Evolutionary conservation across 23 red algal genomes (phyloP).

Genomic region (Pyropia yezoensis): DNA sequence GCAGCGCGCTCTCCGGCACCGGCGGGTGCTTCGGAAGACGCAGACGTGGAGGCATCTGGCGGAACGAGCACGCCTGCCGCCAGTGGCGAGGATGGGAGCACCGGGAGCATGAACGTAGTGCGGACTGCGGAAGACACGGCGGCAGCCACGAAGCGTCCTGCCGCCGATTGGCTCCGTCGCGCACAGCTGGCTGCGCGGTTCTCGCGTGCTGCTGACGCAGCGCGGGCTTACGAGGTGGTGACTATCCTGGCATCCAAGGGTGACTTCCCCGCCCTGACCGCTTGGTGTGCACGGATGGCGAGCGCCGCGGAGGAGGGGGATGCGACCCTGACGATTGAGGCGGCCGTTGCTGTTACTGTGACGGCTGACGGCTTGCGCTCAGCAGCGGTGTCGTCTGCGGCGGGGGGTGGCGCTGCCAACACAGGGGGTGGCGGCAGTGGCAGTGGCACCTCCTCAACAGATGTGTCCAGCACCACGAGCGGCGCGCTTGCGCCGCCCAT

Average conservation of each 20-base stretch:
- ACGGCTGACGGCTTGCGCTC: constrained; percentile 9
- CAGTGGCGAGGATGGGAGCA: constrained; percentile 10
- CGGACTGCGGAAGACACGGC: constrained; percentile 53
- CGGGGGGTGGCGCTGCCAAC: neutral
- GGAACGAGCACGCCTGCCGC: neutral
- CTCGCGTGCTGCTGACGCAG: constrained; percentile 41
- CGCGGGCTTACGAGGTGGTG: constrained; percentile 51
- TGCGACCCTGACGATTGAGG: constrained; percentile 22
- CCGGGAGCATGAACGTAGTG: constrained; percentile 4
- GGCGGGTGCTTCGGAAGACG: neutral
- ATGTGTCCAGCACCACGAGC: constrained; percentile 15
- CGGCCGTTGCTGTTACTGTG: constrained; percentile 24
- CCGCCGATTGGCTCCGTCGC: constrained; percentile 83
- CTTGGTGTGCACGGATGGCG: constrained; percentile 39
- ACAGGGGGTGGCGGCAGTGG: neutral
- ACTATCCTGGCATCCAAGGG: constrained; percentile 46
- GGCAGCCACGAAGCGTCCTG: constrained; percentile 46
- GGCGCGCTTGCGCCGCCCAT: constrained; percentile 21
- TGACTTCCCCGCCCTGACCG: constrained; percentile 34
- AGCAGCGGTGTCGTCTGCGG: constrained; percentile 4
- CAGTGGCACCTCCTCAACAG: constrained; percentile 19
- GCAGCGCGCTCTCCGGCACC: constrained; percentile 3
- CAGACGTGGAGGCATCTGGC: neutral
- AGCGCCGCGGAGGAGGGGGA: constrained; percentile 52
- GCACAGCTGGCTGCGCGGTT: constrained; percentile 69